Base-by-base conservation (phyloP, 1,284 basidiomycete species). In the Bondarzewia mesenterica region DNA sequence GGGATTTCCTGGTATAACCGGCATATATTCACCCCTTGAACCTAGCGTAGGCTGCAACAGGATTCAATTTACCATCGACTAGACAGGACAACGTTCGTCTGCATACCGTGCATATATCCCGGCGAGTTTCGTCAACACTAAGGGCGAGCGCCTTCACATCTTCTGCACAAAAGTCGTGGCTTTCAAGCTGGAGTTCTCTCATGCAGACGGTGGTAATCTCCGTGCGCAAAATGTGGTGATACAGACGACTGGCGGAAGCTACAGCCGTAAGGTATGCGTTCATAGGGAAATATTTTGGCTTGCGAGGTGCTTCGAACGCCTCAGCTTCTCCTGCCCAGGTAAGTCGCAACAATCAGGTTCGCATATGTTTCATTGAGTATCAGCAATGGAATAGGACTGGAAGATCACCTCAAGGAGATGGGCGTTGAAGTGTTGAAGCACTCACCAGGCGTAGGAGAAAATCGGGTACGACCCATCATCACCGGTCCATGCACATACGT, bases 31-130 rank as follows among this genome's bases (percentile, higher is more conserved):
- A 15, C 47, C 47, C 1, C 42, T 49, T 7, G 47, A 44, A 20
- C 47, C 47, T 4, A 29, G 29, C 42, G 27, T 49, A 15, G 47
- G 47, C 6, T 44, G 23, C 23, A 44, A 44, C 42, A 49, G 44
- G 41, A 44, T 44, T 29, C 47, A 49, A 29, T 49, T 44, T 25
- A 36, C 47, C 23, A 14, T 49, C 7, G 47, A 29, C 22, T 27
- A 41, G 1, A n/a, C 25, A 16, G 47, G 47, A 14, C 22, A 15
- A 12, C 47, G 47, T 6, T 29, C 27, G 20, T 49, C 47, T n/a
- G 39, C 47, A 12, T 49, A 37, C 32, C 47, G 47, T 35, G 47
- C 47, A 5, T 49, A 44, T 21, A 26, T 49, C 7, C 47, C 47
- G 8, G 16, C 14, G 14, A 14, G 21, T 10, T 29, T 44, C 23